Evolutionary conservation across 2,329 filamentous ascomycete species (phyloP), one percentile per base, ranked within the genome.

Genomic region (Pleomassaria siparia): DNA sequence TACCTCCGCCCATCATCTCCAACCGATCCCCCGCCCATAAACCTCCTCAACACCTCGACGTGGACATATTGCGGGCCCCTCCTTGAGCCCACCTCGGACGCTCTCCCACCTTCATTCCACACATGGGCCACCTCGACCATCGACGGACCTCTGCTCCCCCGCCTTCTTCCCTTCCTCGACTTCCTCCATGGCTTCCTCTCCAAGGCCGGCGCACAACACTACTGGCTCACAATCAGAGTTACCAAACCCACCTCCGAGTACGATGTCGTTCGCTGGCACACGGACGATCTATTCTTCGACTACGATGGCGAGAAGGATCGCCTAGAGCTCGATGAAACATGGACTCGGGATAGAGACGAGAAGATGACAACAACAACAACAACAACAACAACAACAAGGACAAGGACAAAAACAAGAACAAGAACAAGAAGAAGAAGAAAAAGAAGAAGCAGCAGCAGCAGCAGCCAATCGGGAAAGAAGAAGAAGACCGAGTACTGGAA

Each of bases 191-290:
- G 51, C 2, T 63, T 76, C 46, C 58, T 79, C 28, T n/a, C 44
- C 2, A 37, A 48, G 3, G 70, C 69, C 25, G 67, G 65, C 3
- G 54, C 76, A 4, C 53, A 63, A 3, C 61, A 77, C 55, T 79
- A 78, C 53, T 77, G 76, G 67, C 54, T 79, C 11, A 79, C 76
- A 0, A 70, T 79, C 44, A 74, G 76, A 37, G 76, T 76, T 40
- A 75, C 74, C 0, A 72, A 60, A 33, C 66, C 73, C 0, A 76
- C 73, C 0, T 36, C 54, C 25, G 74, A 77, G 21, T 79, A 71
- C 55, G 72, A 79, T 51, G 62, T 53, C 9, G 72, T 74, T 1
- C 62, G 77, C 39, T 79, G 76, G 77, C 77, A 80, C 49, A 74
- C 74, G 0, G 77, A 80, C 50, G 76, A 80, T 46, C 59, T 76